Conservation (phyloP, 2,329 filamentous ascomycete genomes). For the Hypoxylon sp. region DNA sequence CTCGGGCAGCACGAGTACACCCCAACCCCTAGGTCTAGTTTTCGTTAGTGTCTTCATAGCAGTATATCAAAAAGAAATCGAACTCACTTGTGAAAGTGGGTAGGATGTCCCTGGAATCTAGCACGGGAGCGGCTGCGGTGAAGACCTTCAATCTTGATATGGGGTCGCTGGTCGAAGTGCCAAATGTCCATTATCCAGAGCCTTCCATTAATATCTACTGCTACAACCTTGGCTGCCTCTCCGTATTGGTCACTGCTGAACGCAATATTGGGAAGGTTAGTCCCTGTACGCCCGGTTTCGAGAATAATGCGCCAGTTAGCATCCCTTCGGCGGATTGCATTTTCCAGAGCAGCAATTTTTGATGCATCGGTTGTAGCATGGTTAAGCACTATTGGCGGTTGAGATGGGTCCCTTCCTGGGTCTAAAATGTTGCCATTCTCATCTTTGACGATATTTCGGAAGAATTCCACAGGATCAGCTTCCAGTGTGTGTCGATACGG, state of each 20-base stretch:
- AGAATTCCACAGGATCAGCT: constrained; percentile 33
- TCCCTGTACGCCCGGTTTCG: constrained; percentile 56
- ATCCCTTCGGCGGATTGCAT: constrained; percentile 59
- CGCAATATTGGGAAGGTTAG: constrained; percentile 69
- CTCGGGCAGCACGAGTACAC: constrained; percentile 63
- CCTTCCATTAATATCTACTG: constrained; percentile 65
- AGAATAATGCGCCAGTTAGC: constrained; percentile 68
- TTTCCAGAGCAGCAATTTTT: constrained; percentile 50
- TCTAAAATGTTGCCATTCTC: constrained; percentile 36
- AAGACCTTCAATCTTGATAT: constrained; percentile 40
- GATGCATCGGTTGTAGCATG: constrained; percentile 4
- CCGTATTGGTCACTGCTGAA: constrained; percentile 65
- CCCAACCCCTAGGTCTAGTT: constrained; percentile 61
- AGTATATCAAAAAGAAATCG: neutral
- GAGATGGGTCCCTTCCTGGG: neutral
- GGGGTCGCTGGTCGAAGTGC: constrained; percentile 51
- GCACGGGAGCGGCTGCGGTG: constrained; percentile 28
- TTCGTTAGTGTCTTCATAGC: constrained; percentile 35
- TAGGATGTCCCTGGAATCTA: constrained; percentile 6
- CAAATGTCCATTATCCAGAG: constrained; percentile 69
- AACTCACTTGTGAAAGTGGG: constrained; percentile 35
- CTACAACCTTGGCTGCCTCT: constrained; percentile 65
- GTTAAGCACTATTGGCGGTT: neutral
- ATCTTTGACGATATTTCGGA: constrained; percentile 46
- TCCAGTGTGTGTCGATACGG: constrained; percentile 14